These are phyloP conservation scores for Schizophyllum commune DNA, from an alignment of 1,284 basidiomycete species.

Conservation along the genomic window DNA sequence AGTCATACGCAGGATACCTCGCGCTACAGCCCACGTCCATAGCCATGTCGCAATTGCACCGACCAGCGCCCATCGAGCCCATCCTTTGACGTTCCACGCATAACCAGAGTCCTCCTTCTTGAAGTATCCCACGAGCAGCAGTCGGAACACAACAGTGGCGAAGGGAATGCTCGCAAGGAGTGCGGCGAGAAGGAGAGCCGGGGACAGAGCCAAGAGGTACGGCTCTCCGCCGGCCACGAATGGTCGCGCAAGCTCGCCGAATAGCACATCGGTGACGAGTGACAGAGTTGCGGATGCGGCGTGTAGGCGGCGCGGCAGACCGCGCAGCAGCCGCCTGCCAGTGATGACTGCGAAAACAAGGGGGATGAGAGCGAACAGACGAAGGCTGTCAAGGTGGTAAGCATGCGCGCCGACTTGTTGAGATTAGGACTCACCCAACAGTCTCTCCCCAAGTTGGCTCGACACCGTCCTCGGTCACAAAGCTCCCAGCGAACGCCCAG, in stretches of 20 bases:
- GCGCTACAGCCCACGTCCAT: slow-evolving; percentile 87
- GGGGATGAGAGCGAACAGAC: slow-evolving; percentile 74
- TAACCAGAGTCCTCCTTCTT: slow-evolving; percentile 22
- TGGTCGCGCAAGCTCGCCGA: neutral
- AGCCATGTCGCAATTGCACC: slow-evolving; percentile 69
- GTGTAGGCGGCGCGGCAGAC: slow-evolving; percentile 60
- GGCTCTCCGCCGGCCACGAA: slow-evolving; percentile 51
- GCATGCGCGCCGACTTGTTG: neutral
- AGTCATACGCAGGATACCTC: slow-evolving; percentile 74
- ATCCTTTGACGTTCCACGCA: slow-evolving; percentile 72
- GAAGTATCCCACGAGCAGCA: slow-evolving; percentile 69
- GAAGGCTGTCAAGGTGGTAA: slow-evolving; percentile 34
- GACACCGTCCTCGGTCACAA: slow-evolving; percentile 69
- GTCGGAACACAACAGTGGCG: slow-evolving; percentile 74
- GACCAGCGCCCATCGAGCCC: slow-evolving; percentile 79
- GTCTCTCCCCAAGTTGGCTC: slow-evolving; percentile 76
- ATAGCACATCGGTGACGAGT: neutral
- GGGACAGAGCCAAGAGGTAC: slow-evolving; percentile 75
- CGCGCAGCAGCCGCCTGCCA: slow-evolving; percentile 54
- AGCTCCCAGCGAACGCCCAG: slow-evolving; percentile 87
- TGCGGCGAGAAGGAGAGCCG: slow-evolving; percentile 66
- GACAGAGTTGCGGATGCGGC: slow-evolving; percentile 45
- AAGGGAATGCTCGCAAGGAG: slow-evolving; percentile 79
- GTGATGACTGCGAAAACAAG: slow-evolving; percentile 66
- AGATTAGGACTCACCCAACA: slow-evolving; percentile 51